phyloP scores from a whole-genome alignment of 1,284 basidiomycete genomes.

The Sporisorium reilianum region DNA sequence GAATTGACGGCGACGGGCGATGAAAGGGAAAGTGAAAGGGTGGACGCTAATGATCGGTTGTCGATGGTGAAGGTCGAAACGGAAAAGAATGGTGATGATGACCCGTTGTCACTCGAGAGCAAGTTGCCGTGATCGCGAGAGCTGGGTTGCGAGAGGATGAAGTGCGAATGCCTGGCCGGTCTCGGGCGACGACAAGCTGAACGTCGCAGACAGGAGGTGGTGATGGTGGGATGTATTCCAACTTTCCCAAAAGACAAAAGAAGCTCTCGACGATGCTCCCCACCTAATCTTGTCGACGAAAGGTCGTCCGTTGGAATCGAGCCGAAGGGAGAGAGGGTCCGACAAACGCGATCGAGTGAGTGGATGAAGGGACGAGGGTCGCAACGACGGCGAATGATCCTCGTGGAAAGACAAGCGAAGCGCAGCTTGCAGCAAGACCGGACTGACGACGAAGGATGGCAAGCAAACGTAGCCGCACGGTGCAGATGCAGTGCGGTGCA shows the following conservation, averaged over 20 bases:
- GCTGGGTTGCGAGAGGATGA: no score
- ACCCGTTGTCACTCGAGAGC: no score
- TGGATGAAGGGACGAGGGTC: background rate
- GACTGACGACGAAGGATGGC: background rate
- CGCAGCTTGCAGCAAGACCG: background rate
- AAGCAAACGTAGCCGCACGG: background rate
- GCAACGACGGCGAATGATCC: conserved; percentile 7
- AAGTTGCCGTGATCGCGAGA: no score
- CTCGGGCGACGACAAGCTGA: background rate
- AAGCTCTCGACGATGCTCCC: background rate
- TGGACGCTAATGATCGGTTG: background rate
- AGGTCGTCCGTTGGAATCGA: background rate
- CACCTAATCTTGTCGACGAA: background rate
- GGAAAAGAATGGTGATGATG: background rate
- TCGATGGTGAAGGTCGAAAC: background rate
- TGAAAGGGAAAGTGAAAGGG: background rate
- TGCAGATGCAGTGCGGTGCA: no score
- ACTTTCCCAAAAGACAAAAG: conserved; percentile 1
- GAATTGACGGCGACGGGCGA: background rate
- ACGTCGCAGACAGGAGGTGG: background rate
- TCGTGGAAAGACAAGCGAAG: background rate
- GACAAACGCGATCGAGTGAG: background rate
- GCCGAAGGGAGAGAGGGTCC: background rate
- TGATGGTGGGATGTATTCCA: background rate
- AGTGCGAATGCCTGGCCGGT: background rate